Evolutionary conservation across 2,329 filamentous ascomycete species (phyloP).

Genomic region (Fusarium cyanostomum): DNA sequence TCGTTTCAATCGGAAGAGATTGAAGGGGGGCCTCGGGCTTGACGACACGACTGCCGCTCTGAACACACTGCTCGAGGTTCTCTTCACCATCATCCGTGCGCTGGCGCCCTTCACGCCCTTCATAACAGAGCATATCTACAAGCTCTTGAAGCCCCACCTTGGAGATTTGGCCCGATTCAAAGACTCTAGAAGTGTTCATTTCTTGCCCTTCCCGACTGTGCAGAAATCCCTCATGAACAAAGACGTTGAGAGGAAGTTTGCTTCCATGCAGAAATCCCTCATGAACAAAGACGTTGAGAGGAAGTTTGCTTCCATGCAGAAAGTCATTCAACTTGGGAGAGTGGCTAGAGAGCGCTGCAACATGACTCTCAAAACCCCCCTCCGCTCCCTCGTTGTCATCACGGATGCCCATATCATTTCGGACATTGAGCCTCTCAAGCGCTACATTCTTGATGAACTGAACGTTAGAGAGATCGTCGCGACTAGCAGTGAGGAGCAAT

Average conservation of each 20-base stretch:
- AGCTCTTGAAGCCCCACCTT: conserved; percentile 80
- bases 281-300: conserved; percentile 79
- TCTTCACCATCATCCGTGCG: conserved; percentile 83
- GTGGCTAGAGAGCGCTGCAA: conserved; percentile 81
- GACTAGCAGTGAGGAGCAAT: conserved; percentile 81
- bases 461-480: conserved; percentile 85
- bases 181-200: conserved; percentile 84
- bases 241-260: conserved; percentile 80
- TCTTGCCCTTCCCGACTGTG: conserved; percentile 83
- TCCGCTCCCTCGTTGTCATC: conserved; percentile 85
- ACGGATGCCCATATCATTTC: conserved; percentile 79
- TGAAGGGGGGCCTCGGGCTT: conserved; percentile 75
- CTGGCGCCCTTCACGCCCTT: conserved; percentile 92
- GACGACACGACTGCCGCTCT: conserved; percentile 84
- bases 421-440: conserved; percentile 80
- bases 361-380: conserved; percentile 82
- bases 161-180: conserved; percentile 69
- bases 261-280: conserved; percentile 87
- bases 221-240: conserved; percentile 83
- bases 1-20: conserved; percentile 82
- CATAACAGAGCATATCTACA: conserved; percentile 88
- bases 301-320: conserved; percentile 84
- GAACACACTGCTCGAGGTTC: conserved; percentile 87
- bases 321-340: conserved; percentile 85
- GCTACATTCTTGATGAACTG: conserved; percentile 84